A percentile compares a stretch with the other conserved stretches of the same genome.
These are phyloP conservation scores for Monilinia aucupariae DNA, from an alignment of 2,329 filamentous ascomycete genomes.

Conservation along the genomic window DNA sequence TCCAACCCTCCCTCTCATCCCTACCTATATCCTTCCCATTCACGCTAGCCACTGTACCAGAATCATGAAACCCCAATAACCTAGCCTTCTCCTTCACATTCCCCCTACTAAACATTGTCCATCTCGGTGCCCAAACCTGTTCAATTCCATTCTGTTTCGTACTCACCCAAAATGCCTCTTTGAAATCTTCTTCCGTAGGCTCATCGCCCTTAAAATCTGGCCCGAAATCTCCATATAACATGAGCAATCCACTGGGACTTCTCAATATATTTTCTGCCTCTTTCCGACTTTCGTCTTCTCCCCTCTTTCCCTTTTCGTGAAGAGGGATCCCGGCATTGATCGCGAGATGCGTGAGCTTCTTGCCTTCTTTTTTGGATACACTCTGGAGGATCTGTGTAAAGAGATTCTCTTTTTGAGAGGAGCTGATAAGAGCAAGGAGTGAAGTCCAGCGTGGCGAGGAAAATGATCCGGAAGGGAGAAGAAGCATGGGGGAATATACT, in stretches of 20 bases:
- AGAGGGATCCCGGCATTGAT: slow-evolving; percentile 58
- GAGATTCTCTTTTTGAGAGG: slow-evolving; percentile 32
- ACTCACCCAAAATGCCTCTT: slow-evolving; percentile 68
- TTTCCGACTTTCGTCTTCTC: slow-evolving; percentile 8
- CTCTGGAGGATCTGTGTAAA: slow-evolving; percentile 46
- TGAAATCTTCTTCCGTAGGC: slow-evolving; percentile 48
- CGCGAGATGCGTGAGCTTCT: slow-evolving; percentile 51
- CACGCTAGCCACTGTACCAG: not conserved
- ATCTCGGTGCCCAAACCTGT: slow-evolving; percentile 82
- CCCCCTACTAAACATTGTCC: slow-evolving; percentile 91
- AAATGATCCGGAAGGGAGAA: slow-evolving; percentile 57
- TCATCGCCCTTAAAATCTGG: slow-evolving; percentile 34
- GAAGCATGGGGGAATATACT: slow-evolving; percentile 55
- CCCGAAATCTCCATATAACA: slow-evolving; percentile 72
- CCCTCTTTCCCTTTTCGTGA: slow-evolving; percentile 26
- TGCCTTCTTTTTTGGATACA: slow-evolving; percentile 41
- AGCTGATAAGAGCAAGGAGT: slow-evolving; percentile 13
- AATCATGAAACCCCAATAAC: slow-evolving; percentile 50
- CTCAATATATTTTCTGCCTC: slow-evolving; percentile 63
- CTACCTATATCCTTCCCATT: slow-evolving; percentile 11
- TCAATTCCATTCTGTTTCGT: slow-evolving; percentile 72
- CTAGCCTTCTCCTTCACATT: slow-evolving; percentile 86
- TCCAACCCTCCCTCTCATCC: slow-evolving; percentile 14
- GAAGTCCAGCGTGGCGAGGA: slow-evolving; percentile 35
- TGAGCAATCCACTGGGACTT: slow-evolving; percentile 63